Evolutionary conservation across 1,284 basidiomycete species (phyloP), one percentile per base, ranked within the genome.

Genomic region (Tilletia walkeri): DNA sequence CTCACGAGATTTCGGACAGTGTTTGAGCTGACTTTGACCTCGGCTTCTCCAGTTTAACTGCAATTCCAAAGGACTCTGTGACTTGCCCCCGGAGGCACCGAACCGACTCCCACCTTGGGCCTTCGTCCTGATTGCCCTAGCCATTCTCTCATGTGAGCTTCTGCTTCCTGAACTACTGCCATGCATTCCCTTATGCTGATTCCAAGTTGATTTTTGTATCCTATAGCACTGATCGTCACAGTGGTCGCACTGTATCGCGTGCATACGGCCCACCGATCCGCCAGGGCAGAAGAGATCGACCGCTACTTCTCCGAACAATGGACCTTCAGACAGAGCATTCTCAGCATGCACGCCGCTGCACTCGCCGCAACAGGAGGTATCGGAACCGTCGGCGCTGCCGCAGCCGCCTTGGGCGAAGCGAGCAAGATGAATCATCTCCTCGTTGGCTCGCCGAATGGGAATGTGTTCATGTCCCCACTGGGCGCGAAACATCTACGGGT

Each of bases 301-400:
- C 67, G 69, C 34, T 72, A 69, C 69, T 72, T 72, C 41, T 56
- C 63, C 47, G 70, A 72, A 39, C 70, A 72, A 41, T 72, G 70
- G 70, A 72, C 68, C 7, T 72, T 66, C 50, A 49, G 70, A 18
- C 68, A 72, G 47, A 39, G 34, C 10, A 72, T 72, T 47, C 30
- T 70, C 24, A 38, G 41, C 24, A 70, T 72, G 70, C 70, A 72
- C 61, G 70, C 70, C 30, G 70, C 70, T 3, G 59, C 45, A 39
- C 41, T 69, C 12, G 47, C 61, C 18, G 56, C 49, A 16, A 56
- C 54, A 12, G 54, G 54, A 7, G 54, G 54, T 1, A 34, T 56
- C 20, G 68, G 59, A 39, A 36, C 50, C 24, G 54, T 12, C 4
- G 34, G 20, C 54, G 24, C 54, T 34, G 54, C 54, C 12, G 20